Percentiles rank a stretch among this genome's conserved stretches.
Evolutionary conservation across 2,329 filamentous ascomycete genomes (phyloP).

Genomic region (Colletotrichum limetticola): DNA sequence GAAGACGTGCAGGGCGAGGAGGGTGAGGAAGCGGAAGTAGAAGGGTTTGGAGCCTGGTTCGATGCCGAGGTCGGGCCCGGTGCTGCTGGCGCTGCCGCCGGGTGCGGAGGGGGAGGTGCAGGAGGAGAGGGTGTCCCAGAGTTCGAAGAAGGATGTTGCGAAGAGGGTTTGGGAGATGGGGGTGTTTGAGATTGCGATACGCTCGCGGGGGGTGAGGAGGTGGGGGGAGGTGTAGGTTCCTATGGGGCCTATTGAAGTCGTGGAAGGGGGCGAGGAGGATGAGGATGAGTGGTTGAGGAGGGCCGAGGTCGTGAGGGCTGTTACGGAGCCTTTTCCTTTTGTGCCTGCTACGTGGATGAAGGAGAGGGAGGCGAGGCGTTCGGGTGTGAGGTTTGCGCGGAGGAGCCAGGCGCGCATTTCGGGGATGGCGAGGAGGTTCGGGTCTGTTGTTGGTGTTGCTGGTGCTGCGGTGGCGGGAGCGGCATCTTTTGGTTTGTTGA

Average conservation of each 20-base stretch:
- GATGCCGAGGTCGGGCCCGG: constrained; percentile 20
- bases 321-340: constrained; percentile 79
- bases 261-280: no score
- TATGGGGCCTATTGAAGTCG: constrained; percentile 55
- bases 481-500: constrained; percentile 8
- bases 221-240: constrained; percentile 85
- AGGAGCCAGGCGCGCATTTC: constrained; percentile 84
- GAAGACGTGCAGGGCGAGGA: constrained; percentile 76
- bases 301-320: constrained; percentile 74
- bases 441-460: background rate
- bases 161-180: constrained; percentile 70
- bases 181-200: constrained; percentile 70
- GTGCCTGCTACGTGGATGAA: constrained; percentile 76
- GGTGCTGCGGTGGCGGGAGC: background rate
- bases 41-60: constrained; percentile 57
- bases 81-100: constrained; percentile 39
- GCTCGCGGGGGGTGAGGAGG: constrained; percentile 73
- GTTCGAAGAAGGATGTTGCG: constrained; percentile 74
- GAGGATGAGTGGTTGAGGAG: constrained; percentile 56
- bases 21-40: constrained; percentile 71
- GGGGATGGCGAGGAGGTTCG: constrained; percentile 62
- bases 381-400: constrained; percentile 74
- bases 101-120: constrained; percentile 52
- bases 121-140: constrained; percentile 67
- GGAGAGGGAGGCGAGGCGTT: constrained; percentile 52